Conservation (phyloP, 495 filamentous ascomycete genomes). For the Pyrenopolyporus hunteri region DNA sequence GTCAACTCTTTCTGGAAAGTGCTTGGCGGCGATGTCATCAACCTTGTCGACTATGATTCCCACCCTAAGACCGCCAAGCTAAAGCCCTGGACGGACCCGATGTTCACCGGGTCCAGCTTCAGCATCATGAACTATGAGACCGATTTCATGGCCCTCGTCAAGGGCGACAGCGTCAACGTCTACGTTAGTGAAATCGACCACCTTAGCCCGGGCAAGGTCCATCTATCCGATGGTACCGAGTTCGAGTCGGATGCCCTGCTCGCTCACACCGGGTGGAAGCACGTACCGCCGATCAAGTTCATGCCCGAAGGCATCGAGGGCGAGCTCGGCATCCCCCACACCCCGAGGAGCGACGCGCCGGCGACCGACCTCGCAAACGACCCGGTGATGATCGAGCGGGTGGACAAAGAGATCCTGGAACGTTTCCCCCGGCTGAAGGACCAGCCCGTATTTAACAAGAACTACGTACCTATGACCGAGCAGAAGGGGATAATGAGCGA, state of each 20-base stretch:
- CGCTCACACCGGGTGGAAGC: slow-evolving; percentile 72
- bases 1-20: slow-evolving; percentile 70
- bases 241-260: slow-evolving; percentile 69
- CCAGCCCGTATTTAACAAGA: slow-evolving; percentile 52
- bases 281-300: slow-evolving; percentile 67
- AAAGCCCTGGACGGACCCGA: slow-evolving; percentile 62
- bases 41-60: slow-evolving; percentile 59
- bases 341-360: slow-evolving; percentile 33
- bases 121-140: slow-evolving; percentile 72
- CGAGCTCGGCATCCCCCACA: slow-evolving; percentile 54
- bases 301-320: slow-evolving; percentile 59
- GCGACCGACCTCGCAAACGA: slow-evolving; percentile 41
- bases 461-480: slow-evolving; percentile 51
- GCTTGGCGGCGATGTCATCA: slow-evolving; percentile 60
- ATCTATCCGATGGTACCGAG: slow-evolving; percentile 60
- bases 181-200: slow-evolving; percentile 66
- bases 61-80: slow-evolving; percentile 66
- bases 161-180: slow-evolving; percentile 61
- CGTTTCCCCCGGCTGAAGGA: slow-evolving; percentile 67
- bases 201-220: slow-evolving; percentile 57
- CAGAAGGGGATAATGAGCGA: slow-evolving; percentile 44
- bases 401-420: slow-evolving; percentile 70
- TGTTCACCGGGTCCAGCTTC: slow-evolving; percentile 64
- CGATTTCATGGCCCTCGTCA: slow-evolving; percentile 65
- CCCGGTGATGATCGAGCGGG: slow-evolving; percentile 41